phyloP scores from a whole-genome alignment of 2,329 filamentous ascomycete genomes.

The Coniella vitis region DNA sequence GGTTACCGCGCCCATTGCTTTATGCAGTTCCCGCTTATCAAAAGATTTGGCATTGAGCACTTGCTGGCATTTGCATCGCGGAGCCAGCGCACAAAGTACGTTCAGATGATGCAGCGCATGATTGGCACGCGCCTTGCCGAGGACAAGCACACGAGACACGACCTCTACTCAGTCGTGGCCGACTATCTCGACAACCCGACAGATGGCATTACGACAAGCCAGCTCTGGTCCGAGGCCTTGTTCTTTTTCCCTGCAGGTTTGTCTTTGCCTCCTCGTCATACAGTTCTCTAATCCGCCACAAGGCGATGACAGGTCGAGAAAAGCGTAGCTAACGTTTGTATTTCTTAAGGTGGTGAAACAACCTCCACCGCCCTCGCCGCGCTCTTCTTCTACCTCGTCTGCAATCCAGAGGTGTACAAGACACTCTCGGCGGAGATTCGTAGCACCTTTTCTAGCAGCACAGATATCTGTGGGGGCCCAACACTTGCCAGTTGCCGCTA shows the following conservation, averaged over 20 bases:
- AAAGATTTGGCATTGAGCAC: slow-evolving; percentile 11
- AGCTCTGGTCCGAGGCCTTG: slow-evolving; percentile 18
- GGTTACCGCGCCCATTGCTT: slow-evolving; percentile 12
- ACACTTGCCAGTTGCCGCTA: slow-evolving; percentile 1
- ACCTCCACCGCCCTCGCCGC: background rate
- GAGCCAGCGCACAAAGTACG: slow-evolving; percentile 7
- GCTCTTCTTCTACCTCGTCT: background rate
- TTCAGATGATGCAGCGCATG: slow-evolving; percentile 10
- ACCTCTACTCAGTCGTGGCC: slow-evolving; percentile 43
- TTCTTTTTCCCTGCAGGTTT: slow-evolving; percentile 1
- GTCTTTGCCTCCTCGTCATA: background rate
- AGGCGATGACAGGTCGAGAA: too few relatives aligned
- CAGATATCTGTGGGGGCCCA: background rate
- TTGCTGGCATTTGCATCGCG: background rate
- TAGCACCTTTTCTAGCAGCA: background rate
- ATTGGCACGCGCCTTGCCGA: slow-evolving; percentile 6
- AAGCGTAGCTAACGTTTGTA: background rate
- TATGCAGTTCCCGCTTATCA: slow-evolving; percentile 17
- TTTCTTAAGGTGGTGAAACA: background rate
- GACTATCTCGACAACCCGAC: slow-evolving; percentile 5
- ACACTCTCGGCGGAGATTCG: slow-evolving; percentile 1
- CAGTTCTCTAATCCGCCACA: too few relatives aligned
- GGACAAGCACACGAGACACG: slow-evolving; percentile 27
- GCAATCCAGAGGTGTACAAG: background rate
- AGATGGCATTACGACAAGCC: slow-evolving; percentile 3